Evolutionary conservation across 257 asterid species (phyloP).

Genomic region (Jasminum sambac): DNA sequence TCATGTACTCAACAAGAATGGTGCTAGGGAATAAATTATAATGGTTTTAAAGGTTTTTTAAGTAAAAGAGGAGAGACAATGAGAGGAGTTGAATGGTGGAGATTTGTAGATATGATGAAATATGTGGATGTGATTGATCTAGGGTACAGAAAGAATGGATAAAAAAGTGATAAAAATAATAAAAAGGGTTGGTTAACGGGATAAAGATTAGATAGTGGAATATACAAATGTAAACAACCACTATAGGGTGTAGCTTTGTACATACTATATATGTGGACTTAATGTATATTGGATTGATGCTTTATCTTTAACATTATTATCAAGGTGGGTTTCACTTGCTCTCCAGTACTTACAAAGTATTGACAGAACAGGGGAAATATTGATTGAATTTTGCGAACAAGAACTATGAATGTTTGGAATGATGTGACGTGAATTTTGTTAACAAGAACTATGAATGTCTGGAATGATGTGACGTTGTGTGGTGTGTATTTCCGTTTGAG

Average conservation of each 20-base stretch:
- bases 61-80: no score
- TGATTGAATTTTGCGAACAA: background rate
- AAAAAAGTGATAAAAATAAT: no score
- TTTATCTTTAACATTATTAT: background rate
- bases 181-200: no score
- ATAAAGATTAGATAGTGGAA: background rate
- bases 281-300: background rate
- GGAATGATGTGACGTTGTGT: background rate
- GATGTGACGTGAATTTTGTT: background rate
- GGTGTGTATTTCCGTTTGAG: background rate
- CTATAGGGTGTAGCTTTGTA: no score
- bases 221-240: no score
- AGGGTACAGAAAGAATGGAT: no score
- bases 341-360: background rate
- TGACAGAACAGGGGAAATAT: background rate
- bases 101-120: no score
- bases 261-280: background rate
- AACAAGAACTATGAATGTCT: background rate
- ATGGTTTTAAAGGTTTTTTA: no score
- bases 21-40: no score
- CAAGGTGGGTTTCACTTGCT: background rate
- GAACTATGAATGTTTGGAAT: background rate
- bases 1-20: no score
- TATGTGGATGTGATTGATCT: no score
- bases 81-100: no score